A percentile compares a stretch with the other conserved stretches of the same genome.
Evolutionary conservation across 495 filamentous ascomycete genomes (phyloP).

Genomic region (Penicillium mononematosum): DNA sequence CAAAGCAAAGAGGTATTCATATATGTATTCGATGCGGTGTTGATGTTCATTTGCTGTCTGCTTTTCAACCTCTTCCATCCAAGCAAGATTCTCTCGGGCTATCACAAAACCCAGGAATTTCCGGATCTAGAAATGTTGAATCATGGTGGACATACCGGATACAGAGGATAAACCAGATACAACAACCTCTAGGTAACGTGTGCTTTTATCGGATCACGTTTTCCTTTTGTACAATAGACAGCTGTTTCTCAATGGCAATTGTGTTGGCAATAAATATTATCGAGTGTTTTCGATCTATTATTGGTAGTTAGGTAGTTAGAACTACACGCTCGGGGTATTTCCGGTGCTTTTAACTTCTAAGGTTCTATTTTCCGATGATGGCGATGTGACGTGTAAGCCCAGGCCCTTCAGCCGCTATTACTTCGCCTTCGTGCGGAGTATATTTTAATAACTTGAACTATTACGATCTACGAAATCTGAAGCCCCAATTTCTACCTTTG

Average conservation of each 20-base stretch:
- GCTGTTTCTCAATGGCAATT: not conserved
- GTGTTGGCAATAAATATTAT: not conserved
- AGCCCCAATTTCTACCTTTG: not conserved
- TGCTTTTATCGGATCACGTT: not conserved
- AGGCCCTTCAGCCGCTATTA: not conserved
- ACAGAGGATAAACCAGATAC: not conserved
- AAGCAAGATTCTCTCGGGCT: constrained; percentile 12
- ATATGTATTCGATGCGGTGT: constrained; percentile 46
- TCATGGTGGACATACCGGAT: not conserved
- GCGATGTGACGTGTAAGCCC: not conserved
- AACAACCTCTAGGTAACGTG: not conserved
- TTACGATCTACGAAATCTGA: not conserved
- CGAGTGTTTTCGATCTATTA: not conserved
- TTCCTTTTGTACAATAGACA: not conserved
- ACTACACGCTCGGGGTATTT: not conserved
- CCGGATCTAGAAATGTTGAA: constrained; percentile 20
- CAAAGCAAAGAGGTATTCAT: constrained; percentile 55
- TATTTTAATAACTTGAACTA: not conserved
- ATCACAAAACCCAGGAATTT: not conserved
- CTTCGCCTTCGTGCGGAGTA: not conserved
- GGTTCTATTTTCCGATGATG: not conserved
- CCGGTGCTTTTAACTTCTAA: not conserved
- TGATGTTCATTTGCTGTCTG: constrained; percentile 38
- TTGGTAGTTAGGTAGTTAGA: not conserved
- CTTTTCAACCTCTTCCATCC: constrained; percentile 43